Percentiles rank a stretch among this genome's conserved stretches.
Evolutionary conservation across 2,329 filamentous ascomycete genomes (phyloP).

Genomic region (Fusarium napiforme): DNA sequence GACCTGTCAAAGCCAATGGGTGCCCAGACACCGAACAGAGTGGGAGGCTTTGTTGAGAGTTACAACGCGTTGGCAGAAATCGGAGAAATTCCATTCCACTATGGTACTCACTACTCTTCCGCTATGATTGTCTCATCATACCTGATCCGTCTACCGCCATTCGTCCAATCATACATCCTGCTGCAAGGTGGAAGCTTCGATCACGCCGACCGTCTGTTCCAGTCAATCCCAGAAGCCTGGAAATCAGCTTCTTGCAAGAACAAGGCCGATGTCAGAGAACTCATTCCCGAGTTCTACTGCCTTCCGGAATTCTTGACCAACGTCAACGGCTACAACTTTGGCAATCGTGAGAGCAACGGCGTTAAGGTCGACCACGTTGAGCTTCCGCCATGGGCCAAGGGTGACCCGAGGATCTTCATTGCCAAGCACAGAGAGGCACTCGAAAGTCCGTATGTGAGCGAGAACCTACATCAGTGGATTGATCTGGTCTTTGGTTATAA

Average conservation of each 20-base stretch:
- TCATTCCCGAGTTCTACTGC: slow-evolving; percentile 98
- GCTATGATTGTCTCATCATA: slow-evolving; percentile 99
- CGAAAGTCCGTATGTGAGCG: slow-evolving; percentile 91
- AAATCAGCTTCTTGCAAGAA: slow-evolving; percentile 87
- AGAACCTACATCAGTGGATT: slow-evolving; percentile 93
- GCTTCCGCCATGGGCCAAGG: slow-evolving; percentile 96
- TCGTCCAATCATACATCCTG: slow-evolving; percentile 93
- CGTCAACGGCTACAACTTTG: slow-evolving; percentile 94
- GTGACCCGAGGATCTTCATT: slow-evolving; percentile 94
- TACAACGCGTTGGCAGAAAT: slow-evolving; percentile 93
- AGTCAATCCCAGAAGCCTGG: slow-evolving; percentile 92
- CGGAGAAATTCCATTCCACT: slow-evolving; percentile 93
- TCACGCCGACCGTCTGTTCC: slow-evolving; percentile 94
- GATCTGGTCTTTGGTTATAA: slow-evolving; percentile 95
- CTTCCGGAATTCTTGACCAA: slow-evolving; percentile 96
- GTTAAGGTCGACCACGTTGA: slow-evolving; percentile 85
- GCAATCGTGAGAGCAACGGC: slow-evolving; percentile 81
- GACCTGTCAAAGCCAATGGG: slow-evolving; percentile 97
- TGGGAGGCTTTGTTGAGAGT: slow-evolving; percentile 82
- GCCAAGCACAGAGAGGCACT: slow-evolving; percentile 94
- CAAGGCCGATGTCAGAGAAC: slow-evolving; percentile 92
- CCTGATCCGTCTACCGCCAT: slow-evolving; percentile 92
- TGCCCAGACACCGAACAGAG: slow-evolving; percentile 80
- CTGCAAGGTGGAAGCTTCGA: slow-evolving; percentile 97
- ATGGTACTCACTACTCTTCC: slow-evolving; percentile 98